These are phyloP conservation scores for Glarea lozoyensis DNA, from an alignment of 495 filamentous ascomycete genomes.

Conservation along the genomic window DNA sequence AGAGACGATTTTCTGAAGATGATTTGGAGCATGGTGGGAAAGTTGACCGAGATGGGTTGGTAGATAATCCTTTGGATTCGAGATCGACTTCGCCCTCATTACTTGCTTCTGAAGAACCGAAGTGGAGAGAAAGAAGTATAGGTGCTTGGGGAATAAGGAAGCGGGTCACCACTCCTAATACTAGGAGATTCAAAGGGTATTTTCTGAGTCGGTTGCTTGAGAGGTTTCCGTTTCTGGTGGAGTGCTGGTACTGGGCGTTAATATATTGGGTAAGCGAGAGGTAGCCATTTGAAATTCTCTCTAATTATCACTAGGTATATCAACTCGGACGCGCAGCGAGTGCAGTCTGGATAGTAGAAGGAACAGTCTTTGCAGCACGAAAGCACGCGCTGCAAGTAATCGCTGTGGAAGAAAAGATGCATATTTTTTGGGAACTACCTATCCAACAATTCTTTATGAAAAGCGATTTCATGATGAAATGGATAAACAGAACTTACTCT, in stretches of 20 bases:
- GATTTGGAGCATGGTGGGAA: background rate
- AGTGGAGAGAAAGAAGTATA: conserved; percentile 15
- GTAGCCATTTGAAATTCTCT: background rate
- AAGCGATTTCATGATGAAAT: conserved; percentile 33
- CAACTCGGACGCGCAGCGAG: conserved; percentile 56
- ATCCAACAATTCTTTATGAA: conserved; percentile 48
- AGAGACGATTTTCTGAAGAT: conserved; percentile 4
- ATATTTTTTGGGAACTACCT: conserved; percentile 46
- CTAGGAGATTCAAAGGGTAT: conserved; percentile 39
- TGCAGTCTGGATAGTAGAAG: conserved; percentile 47
- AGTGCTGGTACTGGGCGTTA: conserved; percentile 75
- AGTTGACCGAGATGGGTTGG: conserved; percentile 1
- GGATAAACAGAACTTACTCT: conserved; percentile 60
- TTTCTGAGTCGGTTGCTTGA: conserved; percentile 50
- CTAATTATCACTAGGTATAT: conserved; percentile 37
- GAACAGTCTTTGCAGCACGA: conserved; percentile 47
- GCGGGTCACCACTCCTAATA: conserved; percentile 45
- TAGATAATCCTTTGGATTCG: no score
- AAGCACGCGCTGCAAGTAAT: conserved; percentile 50
- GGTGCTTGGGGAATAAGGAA: conserved; percentile 10
- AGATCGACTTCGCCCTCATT: conserved; percentile 9
- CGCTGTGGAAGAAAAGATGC: conserved; percentile 40
- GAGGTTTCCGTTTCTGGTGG: conserved; percentile 66
- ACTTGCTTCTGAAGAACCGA: conserved; percentile 7
- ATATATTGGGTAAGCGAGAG: conserved; percentile 47